Conservation (phyloP, 2,329 filamentous ascomycete genomes). For the Ophiostoma quercus region DNA sequence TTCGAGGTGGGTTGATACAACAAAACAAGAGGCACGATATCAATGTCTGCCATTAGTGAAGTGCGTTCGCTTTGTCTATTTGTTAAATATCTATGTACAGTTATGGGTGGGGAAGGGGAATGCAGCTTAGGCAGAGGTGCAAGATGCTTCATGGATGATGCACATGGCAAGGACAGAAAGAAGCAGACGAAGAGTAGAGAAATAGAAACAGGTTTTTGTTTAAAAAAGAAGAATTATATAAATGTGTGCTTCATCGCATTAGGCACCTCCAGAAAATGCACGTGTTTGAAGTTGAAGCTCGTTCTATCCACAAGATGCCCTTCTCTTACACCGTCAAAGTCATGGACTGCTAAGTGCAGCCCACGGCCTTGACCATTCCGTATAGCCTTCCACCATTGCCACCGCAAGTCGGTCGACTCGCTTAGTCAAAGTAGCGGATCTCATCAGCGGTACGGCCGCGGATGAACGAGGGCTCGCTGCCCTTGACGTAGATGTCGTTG, state of each 20-base stretch:
- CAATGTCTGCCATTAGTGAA: too few relatives aligned
- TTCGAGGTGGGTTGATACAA: neutral
- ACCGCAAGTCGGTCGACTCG: neutral
- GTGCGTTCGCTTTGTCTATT: neutral
- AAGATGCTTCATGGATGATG: neutral
- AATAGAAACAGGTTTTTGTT: neutral
- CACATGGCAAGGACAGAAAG: neutral
- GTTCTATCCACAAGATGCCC: neutral
- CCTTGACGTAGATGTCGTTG: conserved; percentile 92
- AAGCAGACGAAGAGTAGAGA: neutral
- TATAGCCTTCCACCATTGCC: neutral
- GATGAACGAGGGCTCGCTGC: conserved; percentile 81
- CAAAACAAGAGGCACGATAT: too few relatives aligned
- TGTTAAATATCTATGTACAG: neutral
- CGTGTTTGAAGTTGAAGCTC: neutral
- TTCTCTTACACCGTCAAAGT: neutral
- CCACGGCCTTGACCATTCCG: neutral
- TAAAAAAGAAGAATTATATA: conserved; percentile 14
- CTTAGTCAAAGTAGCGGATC: conserved; percentile 76
- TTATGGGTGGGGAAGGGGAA: neutral
- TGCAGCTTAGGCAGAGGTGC: neutral
- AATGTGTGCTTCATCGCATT: conserved; percentile 5
- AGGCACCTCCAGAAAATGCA: conserved; percentile 5
- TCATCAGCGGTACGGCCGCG: conserved; percentile 84
- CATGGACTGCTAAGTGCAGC: neutral